Conservation (phyloP, 805 yeast species). For the Saccharomycopsis javanensis region DNA sequence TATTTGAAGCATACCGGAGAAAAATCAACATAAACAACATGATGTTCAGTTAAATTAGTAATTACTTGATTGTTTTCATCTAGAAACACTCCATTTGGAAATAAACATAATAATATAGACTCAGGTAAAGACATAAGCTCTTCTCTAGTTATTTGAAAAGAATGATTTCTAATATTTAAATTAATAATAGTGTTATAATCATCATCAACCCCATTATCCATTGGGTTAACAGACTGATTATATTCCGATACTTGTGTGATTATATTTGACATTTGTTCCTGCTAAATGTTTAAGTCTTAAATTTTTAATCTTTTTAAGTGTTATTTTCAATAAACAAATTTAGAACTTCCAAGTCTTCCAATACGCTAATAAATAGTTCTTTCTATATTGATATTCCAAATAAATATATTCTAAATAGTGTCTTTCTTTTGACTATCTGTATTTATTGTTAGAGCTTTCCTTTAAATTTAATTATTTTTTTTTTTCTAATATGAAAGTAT, state of each 20-base stretch:
- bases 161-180: constrained; percentile 65
- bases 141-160: constrained; percentile 72
- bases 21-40: constrained; percentile 73
- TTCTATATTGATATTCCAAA: no score
- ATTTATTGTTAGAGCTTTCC: background rate
- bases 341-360: no score
- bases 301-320: background rate
- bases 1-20: constrained; percentile 82
- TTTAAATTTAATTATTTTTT: no score
- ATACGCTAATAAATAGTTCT: background rate
- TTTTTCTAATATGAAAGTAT: background rate
- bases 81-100: constrained; percentile 84
- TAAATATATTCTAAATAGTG: no score
- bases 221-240: background rate
- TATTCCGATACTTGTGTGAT: constrained; percentile 62
- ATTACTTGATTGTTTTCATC: constrained; percentile 71
- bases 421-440: no score
- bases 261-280: constrained; percentile 28
- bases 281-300: background rate
- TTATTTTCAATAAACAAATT: background rate
- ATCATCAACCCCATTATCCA: constrained; percentile 26
- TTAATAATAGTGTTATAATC: constrained; percentile 61
- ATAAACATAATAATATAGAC: constrained; percentile 71
- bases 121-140: constrained; percentile 91
- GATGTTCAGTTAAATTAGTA: constrained; percentile 68